These are phyloP conservation scores for Exophiala aquamarina DNA, from an alignment of 2,329 filamentous ascomycete species.

Conservation along the genomic window DNA sequence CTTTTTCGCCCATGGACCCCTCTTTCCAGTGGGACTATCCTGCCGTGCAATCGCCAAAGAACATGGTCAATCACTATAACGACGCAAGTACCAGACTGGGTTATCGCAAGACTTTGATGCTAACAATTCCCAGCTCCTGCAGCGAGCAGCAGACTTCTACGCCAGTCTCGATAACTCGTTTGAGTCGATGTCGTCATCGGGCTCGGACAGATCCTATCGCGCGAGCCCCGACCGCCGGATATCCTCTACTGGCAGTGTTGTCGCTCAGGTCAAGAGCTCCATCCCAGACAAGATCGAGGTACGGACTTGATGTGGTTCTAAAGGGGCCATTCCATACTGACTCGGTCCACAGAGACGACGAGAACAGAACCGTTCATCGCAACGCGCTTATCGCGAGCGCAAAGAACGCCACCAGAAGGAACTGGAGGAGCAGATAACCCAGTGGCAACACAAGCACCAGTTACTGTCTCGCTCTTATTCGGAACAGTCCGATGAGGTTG, in stretches of 20 bases:
- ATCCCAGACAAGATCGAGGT: slow-evolving; percentile 29
- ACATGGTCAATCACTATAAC: slow-evolving; percentile 25
- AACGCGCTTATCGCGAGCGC: slow-evolving; percentile 92
- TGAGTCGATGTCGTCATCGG: slow-evolving; percentile 21
- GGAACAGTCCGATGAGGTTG: slow-evolving; percentile 23
- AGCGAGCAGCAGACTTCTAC: slow-evolving; percentile 24
- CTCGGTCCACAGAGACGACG: slow-evolving; percentile 19
- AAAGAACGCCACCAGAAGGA: slow-evolving; percentile 95
- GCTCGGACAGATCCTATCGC: slow-evolving; percentile 17
- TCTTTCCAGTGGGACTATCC: slow-evolving; percentile 23
- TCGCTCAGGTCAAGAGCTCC: slow-evolving; percentile 20
- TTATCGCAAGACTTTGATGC: background rate
- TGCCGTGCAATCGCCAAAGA: slow-evolving; percentile 18
- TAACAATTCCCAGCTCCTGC: slow-evolving; percentile 16
- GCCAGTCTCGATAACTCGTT: slow-evolving; percentile 22
- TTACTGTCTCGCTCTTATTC: slow-evolving; percentile 21
- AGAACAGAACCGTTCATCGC: slow-evolving; percentile 39
- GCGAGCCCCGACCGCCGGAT: slow-evolving; percentile 16
- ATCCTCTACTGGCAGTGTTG: slow-evolving; percentile 10
- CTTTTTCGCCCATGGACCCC: slow-evolving; percentile 17
- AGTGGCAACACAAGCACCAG: slow-evolving; percentile 27
- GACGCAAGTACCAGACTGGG: slow-evolving; percentile 10
- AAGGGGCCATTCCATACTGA: background rate
- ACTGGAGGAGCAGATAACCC: slow-evolving; percentile 61
- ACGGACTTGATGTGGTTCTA: background rate